phyloP scores from a whole-genome alignment of 306 rosid genomes.

The Carpinus viminea region DNA sequence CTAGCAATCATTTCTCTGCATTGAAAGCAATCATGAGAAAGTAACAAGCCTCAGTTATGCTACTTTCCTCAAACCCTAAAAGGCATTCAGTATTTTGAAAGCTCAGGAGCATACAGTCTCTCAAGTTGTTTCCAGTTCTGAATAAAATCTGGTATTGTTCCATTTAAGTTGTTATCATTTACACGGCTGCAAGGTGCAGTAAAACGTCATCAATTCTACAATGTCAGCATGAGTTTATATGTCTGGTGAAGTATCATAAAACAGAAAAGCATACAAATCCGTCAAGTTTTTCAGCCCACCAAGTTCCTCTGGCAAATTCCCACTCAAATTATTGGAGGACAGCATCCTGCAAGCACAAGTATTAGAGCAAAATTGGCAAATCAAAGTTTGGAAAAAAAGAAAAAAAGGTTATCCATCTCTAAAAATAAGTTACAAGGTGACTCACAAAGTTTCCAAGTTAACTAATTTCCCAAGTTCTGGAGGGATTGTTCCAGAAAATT shows the following conservation, averaged over 20 bases:
- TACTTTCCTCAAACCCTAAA: neutral
- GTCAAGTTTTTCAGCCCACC: conserved; percentile 7
- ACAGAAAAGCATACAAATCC: conserved; percentile 20
- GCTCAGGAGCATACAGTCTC: neutral
- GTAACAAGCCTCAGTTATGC: neutral
- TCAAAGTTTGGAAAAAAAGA: neutral
- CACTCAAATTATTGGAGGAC: conserved; percentile 28
- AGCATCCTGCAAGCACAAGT: conserved; percentile 11
- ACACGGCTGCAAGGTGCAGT: neutral
- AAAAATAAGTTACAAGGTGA: neutral
- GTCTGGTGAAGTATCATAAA: neutral
- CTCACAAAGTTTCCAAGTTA: conserved; percentile 24
- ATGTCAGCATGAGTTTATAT: neutral
- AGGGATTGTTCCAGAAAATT: conserved; percentile 39
- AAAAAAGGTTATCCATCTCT: neutral
- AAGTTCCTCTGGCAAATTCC: conserved; percentile 25
- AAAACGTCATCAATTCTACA: neutral
- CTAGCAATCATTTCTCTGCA: conserved; percentile 12
- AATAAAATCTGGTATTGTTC: conserved; percentile 11
- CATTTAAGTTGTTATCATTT: neutral
- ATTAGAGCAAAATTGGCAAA: neutral
- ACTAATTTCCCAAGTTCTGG: conserved; percentile 33
- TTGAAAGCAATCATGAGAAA: neutral
- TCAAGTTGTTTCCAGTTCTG: conserved; percentile 4
- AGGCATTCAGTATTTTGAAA: neutral